Evolutionary conservation across 1,139 yeast genomes (phyloP).

Genomic region (Yamadazyma dushanensis): DNA sequence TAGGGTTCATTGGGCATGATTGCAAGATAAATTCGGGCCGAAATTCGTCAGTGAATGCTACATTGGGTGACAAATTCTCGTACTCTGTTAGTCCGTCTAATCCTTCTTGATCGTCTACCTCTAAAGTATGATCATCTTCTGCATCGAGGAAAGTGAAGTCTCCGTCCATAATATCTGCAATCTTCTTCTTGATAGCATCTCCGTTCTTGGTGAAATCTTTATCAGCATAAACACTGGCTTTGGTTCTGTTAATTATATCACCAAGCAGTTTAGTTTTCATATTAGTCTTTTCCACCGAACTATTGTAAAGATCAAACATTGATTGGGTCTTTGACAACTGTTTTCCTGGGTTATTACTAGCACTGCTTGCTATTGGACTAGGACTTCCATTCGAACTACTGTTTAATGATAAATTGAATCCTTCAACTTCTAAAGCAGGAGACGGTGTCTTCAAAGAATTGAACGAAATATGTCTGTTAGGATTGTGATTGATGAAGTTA

Average conservation of each 20-base stretch:
- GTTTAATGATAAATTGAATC: constrained; percentile 31
- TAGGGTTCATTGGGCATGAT: constrained; percentile 50
- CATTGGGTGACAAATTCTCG: constrained; percentile 36
- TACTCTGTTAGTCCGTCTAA: constrained; percentile 16
- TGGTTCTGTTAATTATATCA: constrained; percentile 13
- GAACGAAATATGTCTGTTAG: constrained; percentile 28
- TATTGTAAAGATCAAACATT: constrained; percentile 32
- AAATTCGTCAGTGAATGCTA: constrained; percentile 53
- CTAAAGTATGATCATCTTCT: constrained; percentile 7
- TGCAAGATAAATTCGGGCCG: constrained; percentile 52
- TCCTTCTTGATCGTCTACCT: constrained; percentile 4
- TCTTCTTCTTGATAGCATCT: constrained; percentile 25
- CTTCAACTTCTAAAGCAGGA: constrained; percentile 48
- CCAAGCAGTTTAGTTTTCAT: constrained; percentile 10
- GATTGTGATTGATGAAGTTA: neutral
- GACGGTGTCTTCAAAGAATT: constrained; percentile 47
- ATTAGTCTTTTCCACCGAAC: constrained; percentile 5
- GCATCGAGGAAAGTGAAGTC: constrained; percentile 2
- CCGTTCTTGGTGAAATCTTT: constrained; percentile 25
- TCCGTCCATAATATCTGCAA: constrained; percentile 29
- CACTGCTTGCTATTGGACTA: constrained; percentile 7
- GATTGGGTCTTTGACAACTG: constrained; percentile 40
- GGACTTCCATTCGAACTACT: constrained; percentile 8
- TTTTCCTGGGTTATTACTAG: constrained; percentile 1
- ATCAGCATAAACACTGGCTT: constrained; percentile 14